A percentile compares a stretch with the other conserved stretches of the same genome.
These are phyloP conservation scores for Starmera pachycereana DNA, from an alignment of 805 yeast genomes.

Conservation along the genomic window DNA sequence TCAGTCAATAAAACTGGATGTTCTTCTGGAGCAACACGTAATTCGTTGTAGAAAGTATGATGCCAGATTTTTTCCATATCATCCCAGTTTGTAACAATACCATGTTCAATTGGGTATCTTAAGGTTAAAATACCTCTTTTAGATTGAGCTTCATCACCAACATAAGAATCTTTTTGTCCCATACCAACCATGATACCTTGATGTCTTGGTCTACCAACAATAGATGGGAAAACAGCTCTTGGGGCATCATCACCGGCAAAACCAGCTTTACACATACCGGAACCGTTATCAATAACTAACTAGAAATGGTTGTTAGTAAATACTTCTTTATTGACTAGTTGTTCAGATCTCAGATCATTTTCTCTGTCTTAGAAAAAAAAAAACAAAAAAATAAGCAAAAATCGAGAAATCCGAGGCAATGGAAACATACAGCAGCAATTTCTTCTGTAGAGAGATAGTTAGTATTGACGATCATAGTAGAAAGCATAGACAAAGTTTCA, in stretches of 20 bases:
- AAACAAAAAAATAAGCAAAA: no score
- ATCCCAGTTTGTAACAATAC: conserved; percentile 99
- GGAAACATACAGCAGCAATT: conserved; percentile 9
- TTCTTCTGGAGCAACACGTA: conserved; percentile 99
- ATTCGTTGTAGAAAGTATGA: conserved; percentile 99
- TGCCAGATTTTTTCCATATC: conserved; percentile 99
- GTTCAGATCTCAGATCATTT: no score
- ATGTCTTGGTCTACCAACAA: conserved; percentile 99
- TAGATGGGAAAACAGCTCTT: conserved; percentile 99
- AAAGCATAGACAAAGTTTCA: background rate
- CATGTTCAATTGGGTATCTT: conserved; percentile 99
- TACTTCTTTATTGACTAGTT: no score
- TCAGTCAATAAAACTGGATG: conserved; percentile 98
- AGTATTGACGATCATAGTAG: conserved; percentile 5
- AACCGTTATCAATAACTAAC: conserved; percentile 95
- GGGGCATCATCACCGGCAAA: conserved; percentile 99
- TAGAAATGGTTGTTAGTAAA: background rate
- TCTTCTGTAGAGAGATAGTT: conserved; percentile 13
- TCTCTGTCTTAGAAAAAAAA: no score
- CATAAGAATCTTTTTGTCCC: conserved; percentile 99
- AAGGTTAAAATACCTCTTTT: conserved; percentile 99
- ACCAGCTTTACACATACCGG: conserved; percentile 99
- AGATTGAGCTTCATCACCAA: conserved; percentile 99
- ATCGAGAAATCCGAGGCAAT: no score
- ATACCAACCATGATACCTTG: conserved; percentile 99